phyloP scores from a whole-genome alignment of 441 rosid genomes.

The Capsella rubella region DNA sequence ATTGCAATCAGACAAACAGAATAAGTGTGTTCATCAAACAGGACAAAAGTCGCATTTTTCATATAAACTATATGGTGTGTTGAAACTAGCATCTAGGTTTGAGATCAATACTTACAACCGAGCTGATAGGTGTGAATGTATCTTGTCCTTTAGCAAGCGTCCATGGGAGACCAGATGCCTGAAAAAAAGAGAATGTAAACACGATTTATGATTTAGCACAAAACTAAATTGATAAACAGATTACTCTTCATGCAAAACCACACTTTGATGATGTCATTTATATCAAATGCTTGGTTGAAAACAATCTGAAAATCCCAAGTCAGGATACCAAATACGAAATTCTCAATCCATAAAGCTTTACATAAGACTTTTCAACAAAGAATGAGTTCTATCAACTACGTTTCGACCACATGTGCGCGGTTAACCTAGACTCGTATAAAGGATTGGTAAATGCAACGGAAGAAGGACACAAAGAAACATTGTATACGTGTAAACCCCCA shows the following conservation, averaged over 20 bases:
- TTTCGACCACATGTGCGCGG: neutral
- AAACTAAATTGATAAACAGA: neutral
- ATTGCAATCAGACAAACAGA: neutral
- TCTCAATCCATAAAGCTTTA: neutral
- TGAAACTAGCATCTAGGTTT: conserved; percentile 12
- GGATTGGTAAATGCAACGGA: neutral
- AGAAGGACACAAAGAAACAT: neutral
- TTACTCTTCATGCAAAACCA: conserved; percentile 13
- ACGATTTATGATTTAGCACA: conserved; percentile 1
- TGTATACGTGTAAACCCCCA: neutral
- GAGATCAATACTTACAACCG: conserved; percentile 65
- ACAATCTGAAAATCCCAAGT: neutral
- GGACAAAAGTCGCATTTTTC: conserved; percentile 7
- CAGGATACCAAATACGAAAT: neutral
- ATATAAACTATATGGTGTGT: neutral
- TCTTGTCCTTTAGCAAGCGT: conserved; percentile 95
- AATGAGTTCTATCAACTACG: neutral
- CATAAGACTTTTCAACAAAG: neutral
- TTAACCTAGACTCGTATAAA: neutral
- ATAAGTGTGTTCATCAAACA: conserved; percentile 1
- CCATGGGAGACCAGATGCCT: conserved; percentile 99
- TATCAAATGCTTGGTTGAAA: neutral
- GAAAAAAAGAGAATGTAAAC: conserved; percentile 30
- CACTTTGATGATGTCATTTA: neutral
- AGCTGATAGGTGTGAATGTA: conserved; percentile 92